Conservation (phyloP, 2,329 filamentous ascomycete genomes). For the Alternaria triticina region DNA sequence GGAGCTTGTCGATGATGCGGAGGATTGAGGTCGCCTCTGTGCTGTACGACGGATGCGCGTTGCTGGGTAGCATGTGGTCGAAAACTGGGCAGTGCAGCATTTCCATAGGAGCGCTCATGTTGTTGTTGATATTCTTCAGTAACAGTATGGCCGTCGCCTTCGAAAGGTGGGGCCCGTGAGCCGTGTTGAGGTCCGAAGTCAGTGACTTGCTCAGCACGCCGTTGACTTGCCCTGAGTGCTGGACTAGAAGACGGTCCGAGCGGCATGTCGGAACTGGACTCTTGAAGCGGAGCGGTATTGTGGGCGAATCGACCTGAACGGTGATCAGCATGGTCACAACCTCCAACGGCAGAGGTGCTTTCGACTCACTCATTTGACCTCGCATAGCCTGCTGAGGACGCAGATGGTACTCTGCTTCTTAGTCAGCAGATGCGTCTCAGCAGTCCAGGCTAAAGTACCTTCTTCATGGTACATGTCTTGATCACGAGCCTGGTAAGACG, state of each 20-base stretch:
- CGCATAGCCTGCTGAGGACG: constrained; percentile 2
- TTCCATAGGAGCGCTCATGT: neutral
- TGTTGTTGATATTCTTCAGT: neutral
- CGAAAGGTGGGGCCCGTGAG: neutral
- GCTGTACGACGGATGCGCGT: neutral
- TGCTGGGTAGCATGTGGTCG: neutral
- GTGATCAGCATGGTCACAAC: neutral
- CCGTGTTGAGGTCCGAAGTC: neutral
- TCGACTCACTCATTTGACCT: constrained; percentile 12
- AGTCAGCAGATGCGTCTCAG: neutral
- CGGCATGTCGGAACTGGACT: constrained; percentile 41
- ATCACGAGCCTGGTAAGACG: neutral
- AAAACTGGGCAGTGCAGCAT: neutral
- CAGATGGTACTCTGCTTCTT: constrained; percentile 1
- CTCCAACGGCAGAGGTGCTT: neutral
- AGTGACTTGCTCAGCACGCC: constrained; percentile 22
- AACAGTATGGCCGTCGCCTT: neutral
- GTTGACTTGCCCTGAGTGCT: constrained; percentile 45
- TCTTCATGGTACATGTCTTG: neutral
- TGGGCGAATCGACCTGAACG: constrained; percentile 31
- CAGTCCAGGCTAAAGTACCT: neutral
- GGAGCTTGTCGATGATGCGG: neutral
- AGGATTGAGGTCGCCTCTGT: neutral
- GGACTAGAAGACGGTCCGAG: constrained; percentile 49
- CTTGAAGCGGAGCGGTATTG: constrained; percentile 17